Percentiles rank a stretch among this genome's conserved stretches.
Evolutionary conservation across 176 grass and related monocot genomes (phyloP).

Genomic region (Pharus latifolius): DNA sequence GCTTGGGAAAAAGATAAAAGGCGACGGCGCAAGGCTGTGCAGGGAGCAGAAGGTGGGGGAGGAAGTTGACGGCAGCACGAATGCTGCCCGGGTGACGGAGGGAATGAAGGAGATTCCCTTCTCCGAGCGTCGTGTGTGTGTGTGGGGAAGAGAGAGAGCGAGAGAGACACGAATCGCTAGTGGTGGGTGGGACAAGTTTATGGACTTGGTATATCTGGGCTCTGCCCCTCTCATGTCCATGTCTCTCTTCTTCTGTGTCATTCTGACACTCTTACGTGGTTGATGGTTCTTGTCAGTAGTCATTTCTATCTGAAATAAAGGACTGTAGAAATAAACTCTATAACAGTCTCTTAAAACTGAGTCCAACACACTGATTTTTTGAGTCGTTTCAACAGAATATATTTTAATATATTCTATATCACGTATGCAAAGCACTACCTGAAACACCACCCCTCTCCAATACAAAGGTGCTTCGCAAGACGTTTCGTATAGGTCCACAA

Average conservation of each 20-base stretch:
- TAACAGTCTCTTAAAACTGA: no score
- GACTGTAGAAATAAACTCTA: no score
- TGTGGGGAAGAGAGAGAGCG: background rate
- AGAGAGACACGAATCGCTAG: conserved; percentile 1
- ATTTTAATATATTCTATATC: no score
- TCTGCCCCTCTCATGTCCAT: background rate
- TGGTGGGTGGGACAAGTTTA: conserved; percentile 19
- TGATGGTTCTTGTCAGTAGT: no score
- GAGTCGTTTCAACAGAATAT: no score
- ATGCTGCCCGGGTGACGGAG: conserved; percentile 8
- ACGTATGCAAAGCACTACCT: no score
- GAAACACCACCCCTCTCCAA: no score
- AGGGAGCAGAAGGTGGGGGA: background rate
- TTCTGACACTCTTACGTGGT: background rate
- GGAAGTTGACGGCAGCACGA: background rate
- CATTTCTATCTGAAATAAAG: no score
- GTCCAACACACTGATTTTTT: no score
- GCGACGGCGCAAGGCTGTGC: conserved; percentile 5
- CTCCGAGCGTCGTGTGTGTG: conserved; percentile 4
- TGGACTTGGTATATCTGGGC: conserved; percentile 16
- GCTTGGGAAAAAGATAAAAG: background rate
- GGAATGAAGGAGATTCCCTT: no score
- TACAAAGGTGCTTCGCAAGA: no score
- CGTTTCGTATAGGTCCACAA: no score
- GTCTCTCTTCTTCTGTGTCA: background rate